These are phyloP conservation scores for Nyssa sinensis DNA, from an alignment of 148 eudicot genomes.

Conservation along the genomic window DNA sequence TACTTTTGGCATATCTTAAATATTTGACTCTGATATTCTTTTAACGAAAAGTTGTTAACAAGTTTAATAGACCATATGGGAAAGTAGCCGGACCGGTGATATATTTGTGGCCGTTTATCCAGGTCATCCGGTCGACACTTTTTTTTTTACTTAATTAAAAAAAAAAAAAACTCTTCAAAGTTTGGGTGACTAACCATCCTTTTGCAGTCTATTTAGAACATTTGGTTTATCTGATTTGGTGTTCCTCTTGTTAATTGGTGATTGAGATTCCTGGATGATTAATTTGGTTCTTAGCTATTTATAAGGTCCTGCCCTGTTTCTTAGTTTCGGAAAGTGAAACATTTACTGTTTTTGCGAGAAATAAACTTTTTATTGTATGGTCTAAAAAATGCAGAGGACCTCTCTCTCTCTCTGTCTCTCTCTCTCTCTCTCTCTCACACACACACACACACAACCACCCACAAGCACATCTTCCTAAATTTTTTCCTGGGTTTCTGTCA, in stretches of 20 bases:
- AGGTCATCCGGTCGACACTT: no score
- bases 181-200: not conserved
- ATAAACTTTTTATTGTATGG: not conserved
- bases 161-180: no score
- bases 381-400: not conserved
- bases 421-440: no score
- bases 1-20: not conserved
- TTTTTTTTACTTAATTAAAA: no score
- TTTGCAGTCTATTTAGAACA: not conserved
- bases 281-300: not conserved
- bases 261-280: not conserved
- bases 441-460: no score
- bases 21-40: not conserved
- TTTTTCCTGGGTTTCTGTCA: constrained; percentile 5
- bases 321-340: not conserved
- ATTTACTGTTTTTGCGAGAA: not conserved
- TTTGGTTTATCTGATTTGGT: not conserved
- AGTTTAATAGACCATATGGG: constrained; percentile 1
- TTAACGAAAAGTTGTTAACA: not conserved
- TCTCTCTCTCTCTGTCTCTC: not conserved
- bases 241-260: not conserved
- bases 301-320: not conserved
- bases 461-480: no score
- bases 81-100: constrained; percentile 1
- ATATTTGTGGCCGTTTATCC: no score